Evolutionary conservation across 345 rosid species (phyloP).

Genomic region (Melaleuca quinquenervia): DNA sequence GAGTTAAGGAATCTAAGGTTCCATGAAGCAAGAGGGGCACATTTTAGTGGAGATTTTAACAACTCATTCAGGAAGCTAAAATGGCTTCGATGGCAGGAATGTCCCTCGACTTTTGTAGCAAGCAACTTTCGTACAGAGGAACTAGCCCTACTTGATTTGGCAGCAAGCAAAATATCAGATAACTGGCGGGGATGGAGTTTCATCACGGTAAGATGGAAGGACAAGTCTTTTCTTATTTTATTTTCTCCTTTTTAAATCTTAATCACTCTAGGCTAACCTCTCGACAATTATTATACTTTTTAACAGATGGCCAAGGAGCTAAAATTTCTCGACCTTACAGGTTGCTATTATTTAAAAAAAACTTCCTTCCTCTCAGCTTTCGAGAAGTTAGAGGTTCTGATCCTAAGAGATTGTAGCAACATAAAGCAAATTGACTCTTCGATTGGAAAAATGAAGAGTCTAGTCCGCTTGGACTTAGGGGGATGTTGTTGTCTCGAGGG

Average conservation of each 20-base stretch:
- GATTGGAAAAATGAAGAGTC: background rate
- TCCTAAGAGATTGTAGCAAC: rapidly evolving
- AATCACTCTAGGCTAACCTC: background rate
- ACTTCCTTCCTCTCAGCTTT: background rate
- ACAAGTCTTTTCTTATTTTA: too few relatives aligned
- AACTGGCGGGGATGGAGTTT: background rate
- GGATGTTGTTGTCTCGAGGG: rapidly evolving
- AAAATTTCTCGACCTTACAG: background rate
- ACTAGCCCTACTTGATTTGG: background rate
- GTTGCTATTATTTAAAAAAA: rapidly evolving
- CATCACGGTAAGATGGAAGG: background rate
- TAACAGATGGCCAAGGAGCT: background rate
- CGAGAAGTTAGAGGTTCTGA: background rate
- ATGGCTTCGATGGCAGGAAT: background rate
- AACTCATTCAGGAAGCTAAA: background rate
- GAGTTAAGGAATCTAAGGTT: background rate
- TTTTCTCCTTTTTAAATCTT: too few relatives aligned
- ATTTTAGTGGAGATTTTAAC: background rate
- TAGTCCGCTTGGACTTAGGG: background rate
- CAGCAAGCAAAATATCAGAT: rapidly evolving
- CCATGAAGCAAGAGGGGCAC: background rate
- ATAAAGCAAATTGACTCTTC: background rate
- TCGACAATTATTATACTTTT: too few relatives aligned
- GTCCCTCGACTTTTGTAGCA: background rate
- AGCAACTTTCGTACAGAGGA: background rate